Conservation (phyloP, 768 basidiomycete species). For the Artomyces pyxidatus region DNA sequence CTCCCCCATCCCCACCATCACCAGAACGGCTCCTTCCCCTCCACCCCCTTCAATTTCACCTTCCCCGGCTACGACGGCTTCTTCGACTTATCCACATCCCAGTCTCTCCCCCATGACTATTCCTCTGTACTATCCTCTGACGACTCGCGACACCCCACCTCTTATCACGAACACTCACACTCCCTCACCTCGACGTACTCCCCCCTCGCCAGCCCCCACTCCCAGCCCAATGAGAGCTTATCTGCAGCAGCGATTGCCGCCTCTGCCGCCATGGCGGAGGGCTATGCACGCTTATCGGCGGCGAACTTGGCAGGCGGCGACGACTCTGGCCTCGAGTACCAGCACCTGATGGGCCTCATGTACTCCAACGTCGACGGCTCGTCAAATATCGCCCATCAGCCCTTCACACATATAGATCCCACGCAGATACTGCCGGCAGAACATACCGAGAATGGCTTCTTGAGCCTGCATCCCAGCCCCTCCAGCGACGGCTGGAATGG, state of each 20-base stretch:
- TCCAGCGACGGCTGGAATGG: slow-evolving; percentile 77
- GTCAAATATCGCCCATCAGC: slow-evolving; percentile 28
- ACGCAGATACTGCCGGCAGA: slow-evolving; percentile 68
- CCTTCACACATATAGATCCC: slow-evolving; percentile 84
- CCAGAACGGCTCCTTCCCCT: slow-evolving; percentile 50
- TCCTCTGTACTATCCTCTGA: slow-evolving; percentile 22
- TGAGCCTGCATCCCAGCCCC: slow-evolving; percentile 63
- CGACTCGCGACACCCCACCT: slow-evolving; percentile 12
- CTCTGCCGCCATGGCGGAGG: slow-evolving; percentile 63
- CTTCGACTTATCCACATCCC: slow-evolving; percentile 36
- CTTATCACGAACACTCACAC: slow-evolving; percentile 18
- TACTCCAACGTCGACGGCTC: slow-evolving; percentile 47
- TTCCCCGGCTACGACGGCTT: slow-evolving; percentile 52
- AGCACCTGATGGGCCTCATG: slow-evolving; percentile 58
- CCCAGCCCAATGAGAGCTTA: slow-evolving; percentile 37
- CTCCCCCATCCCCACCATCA: slow-evolving; percentile 23
- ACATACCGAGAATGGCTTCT: slow-evolving; percentile 32
- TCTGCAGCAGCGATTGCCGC: slow-evolving; percentile 60
- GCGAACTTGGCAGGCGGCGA: slow-evolving; percentile 46
- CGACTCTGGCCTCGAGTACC: slow-evolving; percentile 50
- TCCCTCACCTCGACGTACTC: slow-evolving; percentile 28
- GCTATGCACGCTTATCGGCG: slow-evolving; percentile 59
- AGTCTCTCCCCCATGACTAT: slow-evolving; percentile 22
- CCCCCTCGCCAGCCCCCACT: slow-evolving; percentile 26
- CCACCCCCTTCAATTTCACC: slow-evolving; percentile 64